These are phyloP conservation scores for Scheffersomyces amazonensis DNA, from an alignment of 805 yeast genomes.

Conservation along the genomic window DNA sequence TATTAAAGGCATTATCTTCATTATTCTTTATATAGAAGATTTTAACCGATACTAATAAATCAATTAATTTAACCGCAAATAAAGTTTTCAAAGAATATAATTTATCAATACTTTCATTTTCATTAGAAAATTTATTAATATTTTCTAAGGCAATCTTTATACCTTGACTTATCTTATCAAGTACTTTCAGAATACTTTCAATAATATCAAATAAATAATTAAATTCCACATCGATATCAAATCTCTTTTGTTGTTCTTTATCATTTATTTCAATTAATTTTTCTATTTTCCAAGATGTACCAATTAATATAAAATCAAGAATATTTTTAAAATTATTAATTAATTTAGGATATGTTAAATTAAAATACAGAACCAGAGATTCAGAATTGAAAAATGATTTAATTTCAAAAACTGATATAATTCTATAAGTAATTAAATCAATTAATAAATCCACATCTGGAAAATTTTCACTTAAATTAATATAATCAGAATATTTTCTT, in stretches of 20 bases:
- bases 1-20: conserved; percentile 22
- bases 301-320: conserved; percentile 22
- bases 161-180: not conserved
- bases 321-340: conserved; percentile 10
- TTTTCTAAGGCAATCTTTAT: not conserved
- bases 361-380: not conserved
- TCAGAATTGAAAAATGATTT: not conserved
- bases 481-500: conserved; percentile 19
- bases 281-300: conserved; percentile 35
- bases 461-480: conserved; percentile 11
- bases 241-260: conserved; percentile 14
- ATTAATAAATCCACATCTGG: conserved; percentile 8
- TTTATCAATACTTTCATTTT: not conserved
- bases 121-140: not conserved
- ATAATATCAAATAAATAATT: conserved; percentile 4
- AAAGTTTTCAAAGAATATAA: conserved; percentile 15
- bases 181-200: conserved; percentile 1
- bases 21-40: conserved; percentile 30
- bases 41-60: conserved; percentile 30
- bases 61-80: conserved; percentile 25
- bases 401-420: conserved; percentile 20
- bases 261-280: conserved; percentile 21
- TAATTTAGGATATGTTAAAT: not conserved
- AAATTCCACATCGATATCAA: conserved; percentile 21
- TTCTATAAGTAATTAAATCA: conserved; percentile 11